A percentile compares a stretch with the other conserved stretches of the same genome.
Evolutionary conservation across 2,329 filamentous ascomycete genomes (phyloP).

Genomic region (Fusarium mundagurra): DNA sequence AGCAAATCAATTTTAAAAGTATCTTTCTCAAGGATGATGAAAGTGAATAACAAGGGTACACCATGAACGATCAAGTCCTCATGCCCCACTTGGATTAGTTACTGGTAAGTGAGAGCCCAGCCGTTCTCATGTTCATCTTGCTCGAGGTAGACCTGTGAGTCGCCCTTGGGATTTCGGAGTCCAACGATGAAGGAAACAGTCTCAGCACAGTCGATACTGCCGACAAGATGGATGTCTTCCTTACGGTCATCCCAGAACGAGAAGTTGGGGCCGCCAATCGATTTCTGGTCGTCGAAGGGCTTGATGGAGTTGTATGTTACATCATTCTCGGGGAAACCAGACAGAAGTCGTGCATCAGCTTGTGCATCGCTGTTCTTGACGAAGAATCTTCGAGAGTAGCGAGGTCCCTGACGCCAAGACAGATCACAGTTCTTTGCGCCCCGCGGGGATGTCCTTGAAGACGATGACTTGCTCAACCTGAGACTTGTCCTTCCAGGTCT

Average conservation of each 20-base stretch:
- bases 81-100: neutral
- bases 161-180: slow-evolving; percentile 26
- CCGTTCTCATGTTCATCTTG: slow-evolving; percentile 46
- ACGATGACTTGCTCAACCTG: slow-evolving; percentile 45
- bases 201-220: slow-evolving; percentile 41
- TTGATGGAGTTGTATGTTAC: slow-evolving; percentile 40
- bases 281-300: slow-evolving; percentile 32
- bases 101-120: slow-evolving; percentile 35
- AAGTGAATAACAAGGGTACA: neutral
- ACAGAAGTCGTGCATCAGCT: slow-evolving; percentile 35
- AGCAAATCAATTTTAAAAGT: no score
- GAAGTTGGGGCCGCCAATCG: slow-evolving; percentile 41
- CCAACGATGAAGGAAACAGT: slow-evolving; percentile 43
- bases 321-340: slow-evolving; percentile 33
- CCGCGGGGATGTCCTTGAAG: slow-evolving; percentile 46
- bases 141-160: slow-evolving; percentile 43
- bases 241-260: slow-evolving; percentile 42
- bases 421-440: slow-evolving; percentile 43
- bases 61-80: neutral
- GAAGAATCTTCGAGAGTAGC: slow-evolving; percentile 50
- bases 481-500: slow-evolving; percentile 36
- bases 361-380: slow-evolving; percentile 45
- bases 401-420: slow-evolving; percentile 48
- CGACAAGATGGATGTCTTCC: slow-evolving; percentile 30
- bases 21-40: no score